phyloP scores from a whole-genome alignment of 1,284 basidiomycete species.

The Rhodotorula sp. region DNA sequence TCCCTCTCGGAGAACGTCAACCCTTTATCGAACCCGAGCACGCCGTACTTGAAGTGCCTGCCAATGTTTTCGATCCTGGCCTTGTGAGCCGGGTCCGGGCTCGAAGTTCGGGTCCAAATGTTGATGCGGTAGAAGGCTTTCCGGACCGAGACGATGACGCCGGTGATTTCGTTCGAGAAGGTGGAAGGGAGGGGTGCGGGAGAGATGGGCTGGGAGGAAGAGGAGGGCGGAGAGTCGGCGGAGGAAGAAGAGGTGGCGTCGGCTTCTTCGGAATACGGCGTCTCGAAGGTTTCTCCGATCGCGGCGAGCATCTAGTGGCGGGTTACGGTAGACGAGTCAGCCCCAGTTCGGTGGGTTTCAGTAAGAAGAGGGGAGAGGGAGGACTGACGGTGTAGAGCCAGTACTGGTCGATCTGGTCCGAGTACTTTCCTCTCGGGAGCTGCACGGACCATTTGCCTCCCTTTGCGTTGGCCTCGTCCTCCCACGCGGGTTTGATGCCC shows the following conservation, averaged over 20 bases:
- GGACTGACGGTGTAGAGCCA: constrained; percentile 87
- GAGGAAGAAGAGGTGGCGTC: constrained; percentile 50
- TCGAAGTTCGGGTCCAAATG: constrained; percentile 79
- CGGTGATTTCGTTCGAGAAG: constrained; percentile 66
- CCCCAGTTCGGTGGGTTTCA: background rate
- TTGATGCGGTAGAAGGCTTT: constrained; percentile 94
- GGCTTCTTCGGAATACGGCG: constrained; percentile 52
- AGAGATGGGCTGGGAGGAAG: constrained; percentile 12
- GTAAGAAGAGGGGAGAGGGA: constrained; percentile 2
- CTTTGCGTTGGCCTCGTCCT: constrained; percentile 90
- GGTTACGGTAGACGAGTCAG: background rate
- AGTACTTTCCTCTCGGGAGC: constrained; percentile 91
- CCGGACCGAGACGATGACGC: constrained; percentile 90
- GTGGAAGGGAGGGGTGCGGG: constrained; percentile 55
- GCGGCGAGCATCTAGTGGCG: constrained; percentile 84
- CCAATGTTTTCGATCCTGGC: constrained; percentile 74
- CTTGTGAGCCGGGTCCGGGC: constrained; percentile 44
- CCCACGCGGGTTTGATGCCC: constrained; percentile 94
- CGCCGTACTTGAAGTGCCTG: constrained; percentile 83
- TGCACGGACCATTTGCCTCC: constrained; percentile 99
- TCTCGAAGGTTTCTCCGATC: constrained; percentile 94
- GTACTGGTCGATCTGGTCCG: constrained; percentile 79
- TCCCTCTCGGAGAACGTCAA: constrained; percentile 57
- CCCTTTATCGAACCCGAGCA: constrained; percentile 61
- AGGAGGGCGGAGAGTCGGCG: constrained; percentile 51